Conservation (phyloP, 371 early-diverging fungal species). For the Lichtheimia corymbifera region DNA sequence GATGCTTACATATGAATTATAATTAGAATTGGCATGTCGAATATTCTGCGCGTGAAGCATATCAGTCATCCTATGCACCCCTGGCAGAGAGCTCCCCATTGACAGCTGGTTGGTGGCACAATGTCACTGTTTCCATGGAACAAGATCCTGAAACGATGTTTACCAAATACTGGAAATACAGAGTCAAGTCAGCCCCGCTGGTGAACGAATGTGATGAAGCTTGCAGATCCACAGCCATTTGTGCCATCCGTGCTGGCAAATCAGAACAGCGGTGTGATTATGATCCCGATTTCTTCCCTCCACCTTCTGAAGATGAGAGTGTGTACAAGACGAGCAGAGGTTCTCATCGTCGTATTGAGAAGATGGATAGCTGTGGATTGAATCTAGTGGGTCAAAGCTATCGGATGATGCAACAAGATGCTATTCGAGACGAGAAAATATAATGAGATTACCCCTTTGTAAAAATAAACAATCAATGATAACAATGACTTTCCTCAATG, state of each 20-base stretch:
- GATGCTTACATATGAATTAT: constrained; percentile 1
- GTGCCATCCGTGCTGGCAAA: constrained; percentile 57
- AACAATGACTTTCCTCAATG: no score
- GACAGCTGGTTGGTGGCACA: constrained; percentile 63
- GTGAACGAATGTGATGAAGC: constrained; percentile 34
- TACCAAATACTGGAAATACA: constrained; percentile 44
- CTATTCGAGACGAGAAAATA: no score
- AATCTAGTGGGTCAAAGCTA: no score
- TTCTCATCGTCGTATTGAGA: no score
- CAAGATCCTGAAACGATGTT: constrained; percentile 31
- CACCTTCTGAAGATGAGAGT: no score
- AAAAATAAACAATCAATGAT: no score
- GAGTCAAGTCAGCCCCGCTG: constrained; percentile 44
- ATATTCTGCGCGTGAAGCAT: constrained; percentile 56
- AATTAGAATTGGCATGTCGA: constrained; percentile 59
- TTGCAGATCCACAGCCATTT: constrained; percentile 46
- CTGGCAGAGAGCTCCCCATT: constrained; percentile 36
- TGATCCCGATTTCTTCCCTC: constrained; percentile 27
- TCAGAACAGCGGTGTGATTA: constrained; percentile 51
- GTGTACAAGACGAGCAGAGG: no score
- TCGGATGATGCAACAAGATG: no score
- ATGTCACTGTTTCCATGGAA: constrained; percentile 55
- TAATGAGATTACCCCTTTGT: no score
- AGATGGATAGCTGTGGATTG: no score
- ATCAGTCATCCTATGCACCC: constrained; percentile 29